Conservation (phyloP, 257 asterid species). For the Przewalskia tangutica region DNA sequence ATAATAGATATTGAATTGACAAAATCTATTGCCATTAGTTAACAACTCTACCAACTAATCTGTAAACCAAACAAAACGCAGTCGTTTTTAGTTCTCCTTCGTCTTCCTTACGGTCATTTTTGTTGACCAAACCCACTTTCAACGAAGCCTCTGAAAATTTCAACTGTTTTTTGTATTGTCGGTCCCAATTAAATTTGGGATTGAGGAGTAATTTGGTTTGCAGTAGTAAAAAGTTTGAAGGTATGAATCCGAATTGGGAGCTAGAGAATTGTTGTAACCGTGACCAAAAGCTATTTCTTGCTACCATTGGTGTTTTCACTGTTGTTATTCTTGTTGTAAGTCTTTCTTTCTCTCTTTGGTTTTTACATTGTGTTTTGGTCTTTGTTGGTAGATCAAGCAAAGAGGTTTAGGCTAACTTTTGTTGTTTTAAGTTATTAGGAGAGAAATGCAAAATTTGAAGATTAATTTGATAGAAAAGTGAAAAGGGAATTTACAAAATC, state of each 20-base stretch:
- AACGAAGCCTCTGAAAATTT: background rate
- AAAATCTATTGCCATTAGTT: no score
- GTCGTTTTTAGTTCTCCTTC: background rate
- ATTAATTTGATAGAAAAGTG: background rate
- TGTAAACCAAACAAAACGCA: background rate
- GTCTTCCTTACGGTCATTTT: background rate
- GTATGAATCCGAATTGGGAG: slow-evolving; percentile 63
- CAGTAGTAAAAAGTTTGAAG: background rate
- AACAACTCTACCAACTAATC: background rate
- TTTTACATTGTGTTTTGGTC: background rate
- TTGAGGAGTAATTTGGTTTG: background rate
- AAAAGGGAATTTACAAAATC: background rate
- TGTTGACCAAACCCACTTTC: background rate
- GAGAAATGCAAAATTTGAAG: background rate
- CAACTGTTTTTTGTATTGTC: background rate
- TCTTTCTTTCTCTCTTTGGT: background rate
- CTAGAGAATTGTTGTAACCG: slow-evolving; percentile 53
- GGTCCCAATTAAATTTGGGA: background rate
- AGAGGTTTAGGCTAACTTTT: background rate
- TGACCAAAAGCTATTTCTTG: slow-evolving; percentile 50
- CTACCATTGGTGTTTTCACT: slow-evolving; percentile 52
- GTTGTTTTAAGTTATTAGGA: background rate
- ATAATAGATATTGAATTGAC: no score
- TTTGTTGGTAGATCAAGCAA: background rate
- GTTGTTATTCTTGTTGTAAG: slow-evolving; percentile 59